Percentiles rank a stretch among this genome's conserved stretches.
Conservation (phyloP, 78 protist genomes). For the Salpingoeca rosetta region DNA sequence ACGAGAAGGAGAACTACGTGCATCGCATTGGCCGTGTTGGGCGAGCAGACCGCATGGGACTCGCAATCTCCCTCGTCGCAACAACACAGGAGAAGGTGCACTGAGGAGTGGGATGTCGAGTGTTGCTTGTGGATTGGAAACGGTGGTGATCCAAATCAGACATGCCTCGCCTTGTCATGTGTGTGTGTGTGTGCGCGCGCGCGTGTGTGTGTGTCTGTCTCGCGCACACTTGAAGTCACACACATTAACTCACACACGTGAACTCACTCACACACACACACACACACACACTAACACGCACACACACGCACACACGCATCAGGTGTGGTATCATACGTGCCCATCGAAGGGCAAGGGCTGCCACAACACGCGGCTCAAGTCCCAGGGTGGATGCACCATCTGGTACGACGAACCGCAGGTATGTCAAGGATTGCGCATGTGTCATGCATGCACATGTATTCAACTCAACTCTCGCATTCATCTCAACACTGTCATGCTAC, state of each 20-base stretch:
- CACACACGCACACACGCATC: background rate
- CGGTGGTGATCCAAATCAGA: background rate
- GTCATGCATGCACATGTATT: too few relatives aligned
- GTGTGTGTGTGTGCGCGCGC: background rate
- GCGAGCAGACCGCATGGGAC: constrained; percentile 71
- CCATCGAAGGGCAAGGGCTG: constrained; percentile 31
- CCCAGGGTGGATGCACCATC: constrained; percentile 61
- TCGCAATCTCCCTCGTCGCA: constrained; percentile 65
- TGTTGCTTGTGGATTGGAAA: too few relatives aligned
- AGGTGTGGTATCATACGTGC: constrained; percentile 67
- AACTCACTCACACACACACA: background rate
- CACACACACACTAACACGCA: background rate
- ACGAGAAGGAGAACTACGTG: constrained; percentile 63
- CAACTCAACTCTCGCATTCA: too few relatives aligned
- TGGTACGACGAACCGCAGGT: constrained; percentile 73
- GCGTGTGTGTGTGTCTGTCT: background rate
- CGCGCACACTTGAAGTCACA: background rate
- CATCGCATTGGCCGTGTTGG: constrained; percentile 91
- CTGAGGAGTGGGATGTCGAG: too few relatives aligned
- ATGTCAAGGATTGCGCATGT: too few relatives aligned
- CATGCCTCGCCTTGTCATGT: background rate
- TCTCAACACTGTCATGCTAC: too few relatives aligned
- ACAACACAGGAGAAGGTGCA: constrained; percentile 28
- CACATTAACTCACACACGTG: background rate
- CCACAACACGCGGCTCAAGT: constrained; percentile 26